Conservation (phyloP, 2,329 filamentous ascomycete genomes). For the Dichotomopilus funicola region DNA sequence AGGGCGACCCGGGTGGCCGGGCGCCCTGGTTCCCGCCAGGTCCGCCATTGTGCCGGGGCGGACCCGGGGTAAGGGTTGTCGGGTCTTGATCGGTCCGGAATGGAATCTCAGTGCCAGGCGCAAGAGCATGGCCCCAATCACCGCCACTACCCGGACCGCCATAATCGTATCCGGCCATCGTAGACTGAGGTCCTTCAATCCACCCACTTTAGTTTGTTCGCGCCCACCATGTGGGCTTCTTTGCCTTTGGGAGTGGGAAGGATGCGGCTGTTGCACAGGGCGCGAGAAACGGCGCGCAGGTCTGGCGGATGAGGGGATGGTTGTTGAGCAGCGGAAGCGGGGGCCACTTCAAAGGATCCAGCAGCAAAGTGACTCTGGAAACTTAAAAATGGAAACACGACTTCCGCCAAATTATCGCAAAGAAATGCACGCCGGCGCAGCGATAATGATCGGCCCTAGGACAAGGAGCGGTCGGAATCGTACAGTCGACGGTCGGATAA, state of each 20-base stretch:
- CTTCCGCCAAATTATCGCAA: not conserved
- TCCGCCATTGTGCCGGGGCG: conserved; percentile 19
- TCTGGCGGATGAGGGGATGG: conserved; percentile 7
- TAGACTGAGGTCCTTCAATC: conserved; percentile 19
- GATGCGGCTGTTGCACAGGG: not conserved
- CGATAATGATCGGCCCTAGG: not conserved
- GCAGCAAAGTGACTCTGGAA: conserved; percentile 12
- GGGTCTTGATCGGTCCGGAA: conserved; percentile 26
- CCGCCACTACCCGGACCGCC: conserved; percentile 29
- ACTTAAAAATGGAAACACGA: not conserved
- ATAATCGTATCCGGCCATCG: conserved; percentile 42
- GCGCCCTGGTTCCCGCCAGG: conserved; percentile 18
- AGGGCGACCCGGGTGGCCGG: conserved; percentile 32
- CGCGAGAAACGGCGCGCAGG: conserved; percentile 3
- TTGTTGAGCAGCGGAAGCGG: conserved; percentile 5
- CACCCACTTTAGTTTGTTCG: conserved; percentile 14
- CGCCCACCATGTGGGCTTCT: conserved; percentile 14
- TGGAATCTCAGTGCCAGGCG: conserved; percentile 10
- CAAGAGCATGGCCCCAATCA: conserved; percentile 18
- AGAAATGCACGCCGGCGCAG: not conserved
- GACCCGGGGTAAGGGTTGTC: conserved; percentile 12
- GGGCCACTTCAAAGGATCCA: conserved; percentile 1
- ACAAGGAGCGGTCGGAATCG: conserved; percentile 11
- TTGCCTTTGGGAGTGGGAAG: not conserved
- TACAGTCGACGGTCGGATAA: not conserved